Conservation (phyloP, 257 asterid species). For the Salvia hispanica region DNA sequence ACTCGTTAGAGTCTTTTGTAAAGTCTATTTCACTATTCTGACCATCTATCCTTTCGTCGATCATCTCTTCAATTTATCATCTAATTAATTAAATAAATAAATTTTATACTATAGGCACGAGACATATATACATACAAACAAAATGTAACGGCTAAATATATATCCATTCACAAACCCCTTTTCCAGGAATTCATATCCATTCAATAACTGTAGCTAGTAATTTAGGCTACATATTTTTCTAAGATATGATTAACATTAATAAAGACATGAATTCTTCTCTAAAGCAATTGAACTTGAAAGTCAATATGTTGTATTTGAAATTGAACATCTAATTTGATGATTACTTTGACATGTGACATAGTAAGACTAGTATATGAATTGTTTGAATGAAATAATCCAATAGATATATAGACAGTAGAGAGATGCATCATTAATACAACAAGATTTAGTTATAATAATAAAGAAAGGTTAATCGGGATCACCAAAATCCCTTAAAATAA, state of each 20-base stretch:
- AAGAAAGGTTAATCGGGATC: constrained; percentile 72
- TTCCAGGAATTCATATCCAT: background rate
- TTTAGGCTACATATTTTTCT: too few relatives aligned
- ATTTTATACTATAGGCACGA: background rate
- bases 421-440: constrained; percentile 39
- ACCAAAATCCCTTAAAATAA: constrained; percentile 44
- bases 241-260: too few relatives aligned
- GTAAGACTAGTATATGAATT: too few relatives aligned
- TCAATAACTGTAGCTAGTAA: too few relatives aligned
- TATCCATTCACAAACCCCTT: background rate
- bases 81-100: background rate
- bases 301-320: background rate
- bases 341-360: background rate
- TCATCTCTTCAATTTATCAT: background rate
- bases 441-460: constrained; percentile 48
- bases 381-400: background rate
- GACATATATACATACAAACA: background rate
- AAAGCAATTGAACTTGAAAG: background rate
- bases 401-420: background rate
- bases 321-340: too few relatives aligned
- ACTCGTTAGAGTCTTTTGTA: too few relatives aligned
- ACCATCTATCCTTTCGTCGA: background rate
- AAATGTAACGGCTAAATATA: background rate
- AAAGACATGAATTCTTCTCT: too few relatives aligned
- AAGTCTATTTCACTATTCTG: background rate